Base-by-base conservation (phyloP, 495 filamentous ascomycete genomes). In the Pseudevernia furfuracea region DNA sequence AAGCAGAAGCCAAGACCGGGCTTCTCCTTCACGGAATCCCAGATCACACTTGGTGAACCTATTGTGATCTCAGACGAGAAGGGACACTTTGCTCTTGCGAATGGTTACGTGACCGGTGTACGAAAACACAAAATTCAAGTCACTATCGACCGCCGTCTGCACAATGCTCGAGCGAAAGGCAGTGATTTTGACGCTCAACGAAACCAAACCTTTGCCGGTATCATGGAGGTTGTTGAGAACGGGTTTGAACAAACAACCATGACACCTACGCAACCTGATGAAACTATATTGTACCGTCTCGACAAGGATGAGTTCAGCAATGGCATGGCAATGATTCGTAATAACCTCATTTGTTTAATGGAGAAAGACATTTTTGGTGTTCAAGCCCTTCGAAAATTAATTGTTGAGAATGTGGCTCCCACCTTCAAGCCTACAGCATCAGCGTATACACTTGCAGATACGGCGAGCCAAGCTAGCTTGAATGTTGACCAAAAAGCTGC, bases 231-330 rank as follows among this genome's bases (percentile, higher is more conserved):
- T 49, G 81, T 76, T n/a, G 76, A 81, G 55, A 77, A 83, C 58
- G 80, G 79, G 23, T 74, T 71, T 11, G 62, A 62, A 46, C 39
- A 53, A 2, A 62, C 68, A 59, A 70, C 60, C 12, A 58, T 65
- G 32, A 78, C 72, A 1, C 73, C 79, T 7, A 72, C 74, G 41
- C 74, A 84, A 58, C 75, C 78, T 38, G 79, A 83, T 61, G 80
- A 87, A 59, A 84, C 85, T 34, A 72, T 89, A 21, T 75, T 87
- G 25, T 97, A 92, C 70, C 87, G 94, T 39, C 77, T 98, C 3
- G 94, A 98, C 75, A 97, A 97, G 74, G 94, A 97, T 69, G 94
- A 97, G 72, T 97, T 97, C 75, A 96, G 89, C 75, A 97, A 93
- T 66, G 94, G 94, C 63, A 95, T 98, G 91, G 91, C 94, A 23